These are phyloP conservation scores for Fusarium pilosicola DNA, from an alignment of 2,329 filamentous ascomycete genomes.

Conservation along the genomic window DNA sequence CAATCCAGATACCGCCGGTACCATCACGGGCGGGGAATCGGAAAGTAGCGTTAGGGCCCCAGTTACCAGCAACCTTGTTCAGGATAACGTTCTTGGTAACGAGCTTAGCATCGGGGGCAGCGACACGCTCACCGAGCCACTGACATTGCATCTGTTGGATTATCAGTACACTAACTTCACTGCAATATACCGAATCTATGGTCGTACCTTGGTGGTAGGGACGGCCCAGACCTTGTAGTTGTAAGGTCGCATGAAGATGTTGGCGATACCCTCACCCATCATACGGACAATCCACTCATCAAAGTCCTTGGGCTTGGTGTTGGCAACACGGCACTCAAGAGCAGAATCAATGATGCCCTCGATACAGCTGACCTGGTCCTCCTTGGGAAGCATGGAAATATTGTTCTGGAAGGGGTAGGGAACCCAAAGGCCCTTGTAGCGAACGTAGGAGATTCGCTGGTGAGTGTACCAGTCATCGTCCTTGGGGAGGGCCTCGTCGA, in stretches of 20 bases:
- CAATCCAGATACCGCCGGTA: constrained; percentile 99
- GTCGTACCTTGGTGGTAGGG: constrained; percentile 87
- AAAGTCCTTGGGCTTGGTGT: constrained; percentile 94
- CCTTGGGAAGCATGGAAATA: constrained; percentile 96
- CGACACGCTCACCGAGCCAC: constrained; percentile 98
- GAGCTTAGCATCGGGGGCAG: constrained; percentile 93
- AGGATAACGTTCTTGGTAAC: constrained; percentile 95
- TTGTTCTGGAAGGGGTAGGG: constrained; percentile 99
- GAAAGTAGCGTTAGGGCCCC: constrained; percentile 98
- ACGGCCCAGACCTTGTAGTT: constrained; percentile 99
- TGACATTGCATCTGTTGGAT: constrained; percentile 89
- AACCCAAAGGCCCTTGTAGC: constrained; percentile 96
- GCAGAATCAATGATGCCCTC: constrained; percentile 97
- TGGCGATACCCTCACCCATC: constrained; percentile 87
- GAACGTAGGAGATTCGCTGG: constrained; percentile 98
- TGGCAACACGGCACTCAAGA: constrained; percentile 84
- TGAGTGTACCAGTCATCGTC: constrained; percentile 97
- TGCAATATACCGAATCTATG: background rate
- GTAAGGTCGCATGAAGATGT: constrained; percentile 99
- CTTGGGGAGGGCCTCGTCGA: constrained; percentile 94
- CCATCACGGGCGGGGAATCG: constrained; percentile 95
- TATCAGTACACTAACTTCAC: constrained; percentile 17
- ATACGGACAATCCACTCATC: constrained; percentile 98
- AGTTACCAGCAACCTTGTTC: constrained; percentile 94
- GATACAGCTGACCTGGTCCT: constrained; percentile 94